A percentile compares a stretch with the other conserved stretches of the same genome.
These are phyloP conservation scores for Nepenthes mirabilis DNA, from an alignment of 148 eudicot genomes.

Conservation along the genomic window DNA sequence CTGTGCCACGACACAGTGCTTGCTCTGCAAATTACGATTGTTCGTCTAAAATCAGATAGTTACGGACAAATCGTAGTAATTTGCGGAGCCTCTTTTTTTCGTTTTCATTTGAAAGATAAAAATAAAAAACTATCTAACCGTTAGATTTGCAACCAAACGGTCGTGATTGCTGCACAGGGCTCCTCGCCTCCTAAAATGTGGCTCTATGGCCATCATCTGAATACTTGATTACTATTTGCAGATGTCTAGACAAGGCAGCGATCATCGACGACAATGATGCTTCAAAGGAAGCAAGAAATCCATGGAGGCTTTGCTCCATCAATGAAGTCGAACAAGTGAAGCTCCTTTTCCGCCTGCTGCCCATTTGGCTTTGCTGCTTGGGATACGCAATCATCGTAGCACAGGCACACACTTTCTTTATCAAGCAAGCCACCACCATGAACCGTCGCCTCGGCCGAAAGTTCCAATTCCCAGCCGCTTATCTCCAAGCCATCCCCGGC, in stretches of 20 bases:
- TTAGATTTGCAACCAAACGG: too few relatives aligned
- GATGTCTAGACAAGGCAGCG: conserved; percentile 58
- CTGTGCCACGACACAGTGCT: too few relatives aligned
- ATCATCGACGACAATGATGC: conserved; percentile 37
- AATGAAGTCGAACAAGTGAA: conserved; percentile 67
- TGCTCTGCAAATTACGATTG: too few relatives aligned
- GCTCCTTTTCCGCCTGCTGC: conserved; percentile 39
- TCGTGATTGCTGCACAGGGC: too few relatives aligned
- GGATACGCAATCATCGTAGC: conserved; percentile 40
- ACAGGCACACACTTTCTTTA: conserved; percentile 59
- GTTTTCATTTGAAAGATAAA: too few relatives aligned
- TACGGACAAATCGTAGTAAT: too few relatives aligned
- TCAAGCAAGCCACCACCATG: conserved; percentile 65
- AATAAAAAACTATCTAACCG: too few relatives aligned
- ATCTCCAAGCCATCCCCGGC: conserved; percentile 43
- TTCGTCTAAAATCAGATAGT: too few relatives aligned
- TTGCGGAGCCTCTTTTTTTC: too few relatives aligned
- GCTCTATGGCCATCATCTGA: not conserved
- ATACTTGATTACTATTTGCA: conserved; percentile 1
- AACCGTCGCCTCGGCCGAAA: conserved; percentile 21
- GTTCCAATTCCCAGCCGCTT: conserved; percentile 43
- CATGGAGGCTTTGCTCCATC: conserved; percentile 59
- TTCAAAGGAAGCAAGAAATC: conserved; percentile 25
- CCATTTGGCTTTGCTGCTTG: conserved; percentile 51
- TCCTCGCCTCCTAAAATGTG: too few relatives aligned